phyloP scores from a whole-genome alignment of 768 basidiomycete genomes.

The Kwoniella dendrophila region DNA sequence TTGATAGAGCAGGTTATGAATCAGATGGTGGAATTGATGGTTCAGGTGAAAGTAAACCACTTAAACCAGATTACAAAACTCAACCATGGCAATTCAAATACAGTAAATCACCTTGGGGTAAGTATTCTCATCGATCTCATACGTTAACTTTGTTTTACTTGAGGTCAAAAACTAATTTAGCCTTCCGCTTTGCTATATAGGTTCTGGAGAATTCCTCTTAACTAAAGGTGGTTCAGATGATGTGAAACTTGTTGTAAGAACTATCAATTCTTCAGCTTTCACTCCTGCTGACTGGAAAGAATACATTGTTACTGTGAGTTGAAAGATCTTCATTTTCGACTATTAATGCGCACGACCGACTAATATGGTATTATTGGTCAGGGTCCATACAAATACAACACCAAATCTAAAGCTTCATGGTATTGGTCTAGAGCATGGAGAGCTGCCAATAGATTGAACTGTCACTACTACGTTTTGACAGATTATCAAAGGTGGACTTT shows the following conservation, averaged over 20 bases:
- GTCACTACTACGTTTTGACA: constrained; percentile 54
- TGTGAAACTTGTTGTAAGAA: constrained; percentile 53
- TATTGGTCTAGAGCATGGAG: constrained; percentile 55
- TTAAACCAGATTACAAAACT: constrained; percentile 30
- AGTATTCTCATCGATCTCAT: constrained; percentile 24
- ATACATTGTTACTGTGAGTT: constrained; percentile 51
- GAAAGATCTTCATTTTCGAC: no score
- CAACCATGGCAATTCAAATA: constrained; percentile 50
- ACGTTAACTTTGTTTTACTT: neutral
- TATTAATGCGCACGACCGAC: neutral
- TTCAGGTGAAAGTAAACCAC: constrained; percentile 10
- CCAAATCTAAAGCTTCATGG: constrained; percentile 56
- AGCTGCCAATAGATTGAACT: constrained; percentile 47
- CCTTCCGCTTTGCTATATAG: constrained; percentile 22
- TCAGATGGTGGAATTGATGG: constrained; percentile 51
- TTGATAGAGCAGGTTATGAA: constrained; percentile 49
- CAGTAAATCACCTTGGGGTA: constrained; percentile 54
- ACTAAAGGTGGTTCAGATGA: constrained; percentile 45
- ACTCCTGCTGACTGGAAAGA: constrained; percentile 54
- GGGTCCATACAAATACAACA: constrained; percentile 55
- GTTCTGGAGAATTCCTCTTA: constrained; percentile 55
- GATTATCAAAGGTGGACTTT: constrained; percentile 56
- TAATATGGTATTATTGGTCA: constrained; percentile 11
- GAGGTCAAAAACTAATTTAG: neutral
- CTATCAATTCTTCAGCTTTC: constrained; percentile 54